Evolutionary conservation across 1,284 basidiomycete species (phyloP).

Genomic region (Puccinia hordei): DNA sequence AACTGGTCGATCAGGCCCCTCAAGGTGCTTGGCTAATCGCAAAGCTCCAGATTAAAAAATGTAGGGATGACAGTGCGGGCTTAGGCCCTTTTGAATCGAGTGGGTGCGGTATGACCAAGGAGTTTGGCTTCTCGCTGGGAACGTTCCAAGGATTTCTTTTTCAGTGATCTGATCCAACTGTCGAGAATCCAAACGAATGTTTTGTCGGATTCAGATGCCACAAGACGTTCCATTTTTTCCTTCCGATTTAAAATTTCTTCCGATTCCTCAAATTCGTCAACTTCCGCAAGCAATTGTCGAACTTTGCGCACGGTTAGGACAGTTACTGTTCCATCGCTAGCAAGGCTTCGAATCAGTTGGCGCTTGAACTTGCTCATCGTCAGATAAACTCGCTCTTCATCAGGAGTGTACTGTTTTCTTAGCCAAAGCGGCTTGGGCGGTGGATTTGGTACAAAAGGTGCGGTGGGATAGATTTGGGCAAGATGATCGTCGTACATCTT

Average conservation of each 20-base stretch:
- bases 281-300: conserved; percentile 19
- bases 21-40: no score
- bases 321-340: conserved; percentile 8
- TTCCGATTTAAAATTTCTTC: background rate
- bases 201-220: conserved; percentile 27
- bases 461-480: conserved; percentile 15
- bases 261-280: background rate
- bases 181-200: conserved; percentile 45
- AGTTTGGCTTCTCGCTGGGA: conserved; percentile 24
- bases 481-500: conserved; percentile 45
- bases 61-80: background rate
- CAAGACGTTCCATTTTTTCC: conserved; percentile 30
- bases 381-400: conserved; percentile 37
- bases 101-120: conserved; percentile 17
- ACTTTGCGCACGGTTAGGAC: conserved; percentile 42
- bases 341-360: conserved; percentile 15
- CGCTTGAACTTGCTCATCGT: conserved; percentile 48
- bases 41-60: no score
- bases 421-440: conserved; percentile 45
- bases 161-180: conserved; percentile 21
- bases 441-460: conserved; percentile 40
- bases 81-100: conserved; percentile 27
- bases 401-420: conserved; percentile 25
- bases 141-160: conserved; percentile 36
- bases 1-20: no score